Evolutionary conservation across 306 rosid genomes (phyloP).

Genomic region (Lotus japonicus): DNA sequence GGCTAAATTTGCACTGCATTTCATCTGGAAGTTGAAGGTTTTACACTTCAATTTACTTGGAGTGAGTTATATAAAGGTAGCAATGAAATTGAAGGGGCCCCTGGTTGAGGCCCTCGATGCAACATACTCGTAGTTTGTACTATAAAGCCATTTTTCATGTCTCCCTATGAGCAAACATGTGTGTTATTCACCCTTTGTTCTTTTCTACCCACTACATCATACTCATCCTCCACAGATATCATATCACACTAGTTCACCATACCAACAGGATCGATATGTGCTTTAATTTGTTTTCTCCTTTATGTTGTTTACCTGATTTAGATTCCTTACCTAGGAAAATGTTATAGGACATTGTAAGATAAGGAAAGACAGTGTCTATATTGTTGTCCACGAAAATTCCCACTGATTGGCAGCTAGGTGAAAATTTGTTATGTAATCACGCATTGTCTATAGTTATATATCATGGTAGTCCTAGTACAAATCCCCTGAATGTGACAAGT

Average conservation of each 20-base stretch:
- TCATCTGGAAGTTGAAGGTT: neutral
- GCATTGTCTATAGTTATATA: neutral
- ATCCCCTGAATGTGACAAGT: conserved; percentile 9
- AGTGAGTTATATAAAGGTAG: neutral
- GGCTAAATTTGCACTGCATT: neutral
- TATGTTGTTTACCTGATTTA: conserved; percentile 12
- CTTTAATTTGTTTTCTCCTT: neutral
- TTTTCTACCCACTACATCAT: conserved; percentile 28
- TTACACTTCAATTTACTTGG: neutral
- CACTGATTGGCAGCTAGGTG: neutral
- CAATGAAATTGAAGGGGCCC: conserved; percentile 10
- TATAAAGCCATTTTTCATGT: conserved; percentile 32
- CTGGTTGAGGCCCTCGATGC: conserved; percentile 25
- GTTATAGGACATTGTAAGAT: neutral
- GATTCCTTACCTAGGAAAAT: neutral
- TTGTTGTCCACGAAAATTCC: conserved; percentile 17
- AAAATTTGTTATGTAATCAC: neutral
- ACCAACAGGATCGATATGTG: neutral
- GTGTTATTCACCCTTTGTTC: conserved; percentile 39
- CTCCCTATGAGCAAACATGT: conserved; percentile 35
- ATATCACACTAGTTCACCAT: conserved; percentile 20
- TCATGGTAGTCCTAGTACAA: conserved; percentile 1
- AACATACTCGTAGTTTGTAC: conserved; percentile 21
- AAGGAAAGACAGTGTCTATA: neutral
- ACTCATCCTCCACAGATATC: conserved; percentile 51